phyloP scores from a whole-genome alignment of 2,329 filamentous ascomycete species.

The Fusarium staphyleae region DNA sequence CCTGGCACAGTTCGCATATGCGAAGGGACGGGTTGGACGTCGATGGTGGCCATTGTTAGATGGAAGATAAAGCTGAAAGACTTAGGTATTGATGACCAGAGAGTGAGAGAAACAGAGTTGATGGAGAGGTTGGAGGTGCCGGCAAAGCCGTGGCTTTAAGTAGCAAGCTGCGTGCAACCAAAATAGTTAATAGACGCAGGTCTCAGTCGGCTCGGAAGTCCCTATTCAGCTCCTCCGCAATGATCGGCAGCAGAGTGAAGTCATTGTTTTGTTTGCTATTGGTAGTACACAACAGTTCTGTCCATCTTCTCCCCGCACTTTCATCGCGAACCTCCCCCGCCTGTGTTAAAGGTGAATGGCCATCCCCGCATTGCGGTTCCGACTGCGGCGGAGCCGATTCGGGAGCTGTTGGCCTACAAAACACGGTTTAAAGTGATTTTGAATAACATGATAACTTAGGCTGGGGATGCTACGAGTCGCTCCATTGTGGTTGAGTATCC shows the following conservation, averaged over 20 bases:
- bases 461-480: slow-evolving; percentile 47
- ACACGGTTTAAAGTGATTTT: slow-evolving; percentile 42
- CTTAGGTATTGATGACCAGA: not conserved
- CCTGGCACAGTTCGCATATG: slow-evolving; percentile 51
- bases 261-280: not conserved
- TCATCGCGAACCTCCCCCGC: not conserved
- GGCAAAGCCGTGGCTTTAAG: not conserved
- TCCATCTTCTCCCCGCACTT: slow-evolving; percentile 7
- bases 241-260: slow-evolving; percentile 6
- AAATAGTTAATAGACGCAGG: not conserved
- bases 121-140: slow-evolving; percentile 1
- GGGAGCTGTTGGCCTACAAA: not conserved
- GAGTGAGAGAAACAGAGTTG: not conserved
- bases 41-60: slow-evolving; percentile 32
- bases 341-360: not conserved
- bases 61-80: not conserved
- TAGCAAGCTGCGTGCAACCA: not conserved
- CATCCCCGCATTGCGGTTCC: not conserved
- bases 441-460: slow-evolving; percentile 47
- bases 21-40: slow-evolving; percentile 37
- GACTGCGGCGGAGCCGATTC: not conserved
- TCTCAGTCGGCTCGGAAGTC: slow-evolving; percentile 1
- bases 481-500: slow-evolving; percentile 56
- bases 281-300: not conserved
- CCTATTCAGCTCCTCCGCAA: not conserved